Conservation (phyloP, 1,284 basidiomycete species). For the Lentinula novae-zelandiae region DNA sequence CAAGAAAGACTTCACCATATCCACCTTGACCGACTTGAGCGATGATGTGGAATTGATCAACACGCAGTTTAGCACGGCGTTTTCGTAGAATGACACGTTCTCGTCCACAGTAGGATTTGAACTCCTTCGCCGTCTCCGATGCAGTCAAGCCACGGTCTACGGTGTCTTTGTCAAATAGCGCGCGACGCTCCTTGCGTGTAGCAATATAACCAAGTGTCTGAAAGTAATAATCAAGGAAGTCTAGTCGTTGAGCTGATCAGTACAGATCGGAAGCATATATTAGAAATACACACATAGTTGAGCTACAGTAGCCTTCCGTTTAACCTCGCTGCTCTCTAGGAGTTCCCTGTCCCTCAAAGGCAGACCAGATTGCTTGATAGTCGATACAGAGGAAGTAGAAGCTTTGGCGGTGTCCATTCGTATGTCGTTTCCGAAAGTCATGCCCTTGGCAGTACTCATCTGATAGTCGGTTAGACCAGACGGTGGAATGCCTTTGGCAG, state of each 20-base stretch:
- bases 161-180: constrained; percentile 84
- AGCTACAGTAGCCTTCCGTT: constrained; percentile 90
- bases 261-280: constrained; percentile 13
- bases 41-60: constrained; percentile 94
- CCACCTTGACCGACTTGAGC: constrained; percentile 96
- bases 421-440: constrained; percentile 47
- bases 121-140: constrained; percentile 72
- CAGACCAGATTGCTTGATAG: constrained; percentile 50
- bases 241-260: constrained; percentile 33
- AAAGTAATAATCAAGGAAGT: constrained; percentile 95
- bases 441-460: constrained; percentile 64
- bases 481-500: constrained; percentile 48
- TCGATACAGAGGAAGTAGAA: constrained; percentile 34
- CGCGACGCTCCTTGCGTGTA: constrained; percentile 76
- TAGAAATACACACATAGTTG: constrained; percentile 74
- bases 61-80: constrained; percentile 79
- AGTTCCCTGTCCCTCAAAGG: constrained; percentile 84
- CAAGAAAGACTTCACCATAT: constrained; percentile 93
- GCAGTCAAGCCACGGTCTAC: constrained; percentile 58
- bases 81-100: constrained; percentile 90
- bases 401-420: constrained; percentile 65
- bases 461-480: constrained; percentile 50
- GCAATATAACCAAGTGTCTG: constrained; percentile 87
- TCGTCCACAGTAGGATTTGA: constrained; percentile 87
- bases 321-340: constrained; percentile 80